Percentiles rank a stretch among this genome's conserved stretches.
Evolutionary conservation across 495 filamentous ascomycete species (phyloP).

Genomic region (Geopyxis carbonaria): DNA sequence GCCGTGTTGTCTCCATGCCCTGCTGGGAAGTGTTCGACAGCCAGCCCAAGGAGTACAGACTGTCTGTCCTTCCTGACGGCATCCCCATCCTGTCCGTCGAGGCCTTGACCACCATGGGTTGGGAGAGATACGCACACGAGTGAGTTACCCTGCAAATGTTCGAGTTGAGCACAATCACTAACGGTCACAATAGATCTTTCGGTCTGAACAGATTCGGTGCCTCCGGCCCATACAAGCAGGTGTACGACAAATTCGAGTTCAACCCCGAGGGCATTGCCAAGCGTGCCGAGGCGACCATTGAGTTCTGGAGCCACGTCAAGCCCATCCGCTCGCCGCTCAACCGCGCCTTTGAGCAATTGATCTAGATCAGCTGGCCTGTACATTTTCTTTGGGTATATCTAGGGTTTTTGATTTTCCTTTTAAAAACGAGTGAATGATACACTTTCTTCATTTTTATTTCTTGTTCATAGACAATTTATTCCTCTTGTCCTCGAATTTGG

Average conservation of each 20-base stretch:
- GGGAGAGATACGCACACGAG: constrained; percentile 8
- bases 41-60: constrained; percentile 83
- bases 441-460: too few relatives aligned
- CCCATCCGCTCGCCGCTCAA: constrained; percentile 87
- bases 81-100: constrained; percentile 89
- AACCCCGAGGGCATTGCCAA: constrained; percentile 90
- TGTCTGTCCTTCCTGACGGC: constrained; percentile 79
- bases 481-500: too few relatives aligned
- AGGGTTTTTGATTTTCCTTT: too few relatives aligned
- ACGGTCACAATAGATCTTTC: constrained; percentile 31
- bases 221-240: constrained; percentile 89
- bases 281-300: constrained; percentile 73
- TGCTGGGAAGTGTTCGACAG: constrained; percentile 96
- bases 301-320: constrained; percentile 89
- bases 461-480: too few relatives aligned
- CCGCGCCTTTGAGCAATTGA: constrained; percentile 75
- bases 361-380: too few relatives aligned
- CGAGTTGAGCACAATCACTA: too few relatives aligned
- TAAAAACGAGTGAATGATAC: too few relatives aligned
- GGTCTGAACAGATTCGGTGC: constrained; percentile 97
- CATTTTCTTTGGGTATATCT: too few relatives aligned
- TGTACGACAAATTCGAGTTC: constrained; percentile 99
- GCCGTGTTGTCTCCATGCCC: constrained; percentile 88
- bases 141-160: background rate
- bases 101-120: constrained; percentile 58